These are phyloP conservation scores for Graphilbum sp. DNA, from an alignment of 2,329 filamentous ascomycete species.

Conservation along the genomic window DNA sequence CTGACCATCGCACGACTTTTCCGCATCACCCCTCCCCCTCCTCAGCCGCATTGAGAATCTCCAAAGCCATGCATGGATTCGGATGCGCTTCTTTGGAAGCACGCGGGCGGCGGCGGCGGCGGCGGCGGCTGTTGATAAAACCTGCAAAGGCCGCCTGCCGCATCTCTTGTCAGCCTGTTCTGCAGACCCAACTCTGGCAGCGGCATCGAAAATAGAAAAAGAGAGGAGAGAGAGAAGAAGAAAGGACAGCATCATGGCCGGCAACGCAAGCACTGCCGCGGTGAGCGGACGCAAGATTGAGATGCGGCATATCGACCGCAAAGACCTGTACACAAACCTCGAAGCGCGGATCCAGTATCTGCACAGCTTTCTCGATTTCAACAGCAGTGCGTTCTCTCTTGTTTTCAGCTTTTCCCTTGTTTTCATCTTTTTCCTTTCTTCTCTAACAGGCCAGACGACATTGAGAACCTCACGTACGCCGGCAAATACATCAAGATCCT, in stretches of 20 bases:
- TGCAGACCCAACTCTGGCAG: too few relatives aligned
- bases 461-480: conserved; percentile 52
- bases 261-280: too few relatives aligned
- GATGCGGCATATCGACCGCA: conserved; percentile 47
- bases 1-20: neutral
- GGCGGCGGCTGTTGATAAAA: too few relatives aligned
- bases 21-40: neutral
- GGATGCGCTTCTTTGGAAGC: too few relatives aligned
- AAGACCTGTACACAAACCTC: conserved; percentile 54
- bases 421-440: too few relatives aligned
- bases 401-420: neutral
- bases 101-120: too few relatives aligned
- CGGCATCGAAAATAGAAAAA: too few relatives aligned
- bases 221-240: too few relatives aligned
- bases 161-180: too few relatives aligned
- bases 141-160: too few relatives aligned
- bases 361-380: conserved; percentile 63
- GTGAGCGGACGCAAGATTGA: conserved; percentile 7
- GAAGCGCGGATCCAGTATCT: conserved; percentile 56
- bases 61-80: too few relatives aligned
- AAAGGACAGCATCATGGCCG: conserved; percentile 2
- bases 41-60: neutral
- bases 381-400: conserved; percentile 34
- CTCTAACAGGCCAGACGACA: conserved; percentile 37
- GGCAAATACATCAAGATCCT: conserved; percentile 67